Evolutionary conservation across 257 asterid genomes (phyloP).

Genomic region (Ballota nigra): DNA sequence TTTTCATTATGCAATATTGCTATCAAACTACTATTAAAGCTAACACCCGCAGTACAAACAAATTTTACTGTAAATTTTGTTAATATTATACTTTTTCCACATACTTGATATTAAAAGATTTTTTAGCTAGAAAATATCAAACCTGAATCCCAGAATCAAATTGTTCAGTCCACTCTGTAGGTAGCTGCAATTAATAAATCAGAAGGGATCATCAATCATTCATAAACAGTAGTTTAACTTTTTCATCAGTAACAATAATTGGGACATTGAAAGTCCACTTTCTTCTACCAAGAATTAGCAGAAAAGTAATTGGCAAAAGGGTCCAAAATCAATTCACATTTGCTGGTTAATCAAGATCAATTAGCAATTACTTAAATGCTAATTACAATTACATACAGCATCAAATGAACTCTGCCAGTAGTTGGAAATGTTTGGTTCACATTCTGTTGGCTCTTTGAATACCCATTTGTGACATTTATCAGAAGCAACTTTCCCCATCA

Average conservation of each 20-base stretch:
- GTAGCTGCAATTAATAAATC: slow-evolving; percentile 67
- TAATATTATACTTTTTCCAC: no score
- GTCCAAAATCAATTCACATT: slow-evolving; percentile 25
- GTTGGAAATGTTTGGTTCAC: slow-evolving; percentile 94
- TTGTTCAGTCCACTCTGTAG: slow-evolving; percentile 97
- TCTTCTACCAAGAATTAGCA: slow-evolving; percentile 23
- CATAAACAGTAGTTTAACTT: slow-evolving; percentile 20
- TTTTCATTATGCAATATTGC: no score
- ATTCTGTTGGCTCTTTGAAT: slow-evolving; percentile 95
- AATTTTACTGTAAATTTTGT: no score
- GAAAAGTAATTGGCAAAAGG: slow-evolving; percentile 14
- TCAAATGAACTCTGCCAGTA: slow-evolving; percentile 99
- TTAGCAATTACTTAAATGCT: background rate
- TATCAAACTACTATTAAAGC: no score
- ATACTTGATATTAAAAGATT: no score
- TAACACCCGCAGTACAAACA: no score
- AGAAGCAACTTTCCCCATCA: slow-evolving; percentile 99
- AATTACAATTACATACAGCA: slow-evolving; percentile 64
- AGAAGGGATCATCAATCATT: slow-evolving; percentile 34
- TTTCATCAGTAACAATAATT: slow-evolving; percentile 35
- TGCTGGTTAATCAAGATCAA: slow-evolving; percentile 28
- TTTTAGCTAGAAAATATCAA: background rate
- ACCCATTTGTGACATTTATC: slow-evolving; percentile 99
- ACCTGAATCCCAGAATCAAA: slow-evolving; percentile 99
- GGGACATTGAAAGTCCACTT: slow-evolving; percentile 37